Evolutionary conservation across 768 basidiomycete genomes (phyloP).

Genomic region (Russula emetica): DNA sequence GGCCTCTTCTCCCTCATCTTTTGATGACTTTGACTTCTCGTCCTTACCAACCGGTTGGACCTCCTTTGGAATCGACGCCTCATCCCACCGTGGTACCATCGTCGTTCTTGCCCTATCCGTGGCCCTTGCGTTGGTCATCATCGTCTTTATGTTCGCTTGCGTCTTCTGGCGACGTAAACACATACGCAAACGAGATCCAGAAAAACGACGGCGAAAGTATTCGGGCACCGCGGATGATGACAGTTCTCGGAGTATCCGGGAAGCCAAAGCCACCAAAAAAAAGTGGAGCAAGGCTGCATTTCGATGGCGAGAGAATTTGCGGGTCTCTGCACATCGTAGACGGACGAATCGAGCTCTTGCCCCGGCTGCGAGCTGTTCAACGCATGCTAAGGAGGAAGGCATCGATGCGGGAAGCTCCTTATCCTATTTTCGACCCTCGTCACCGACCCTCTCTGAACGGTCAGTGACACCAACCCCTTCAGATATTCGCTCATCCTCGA

Average conservation of each 20-base stretch:
- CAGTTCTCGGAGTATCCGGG: slow-evolving; percentile 34
- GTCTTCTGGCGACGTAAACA: slow-evolving; percentile 54
- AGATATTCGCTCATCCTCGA: not conserved
- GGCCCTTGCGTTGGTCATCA: slow-evolving; percentile 57
- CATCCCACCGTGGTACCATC: slow-evolving; percentile 16
- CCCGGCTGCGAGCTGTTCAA: not conserved
- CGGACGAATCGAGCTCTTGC: slow-evolving; percentile 33
- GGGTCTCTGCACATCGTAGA: slow-evolving; percentile 57
- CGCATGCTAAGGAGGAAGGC: not conserved
- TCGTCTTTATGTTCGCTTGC: slow-evolving; percentile 55
- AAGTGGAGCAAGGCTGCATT: slow-evolving; percentile 62
- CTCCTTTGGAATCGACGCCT: not conserved
- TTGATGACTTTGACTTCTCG: slow-evolving; percentile 27
- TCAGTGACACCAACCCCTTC: not conserved
- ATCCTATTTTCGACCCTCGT: slow-evolving; percentile 1
- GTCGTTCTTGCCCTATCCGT: slow-evolving; percentile 53
- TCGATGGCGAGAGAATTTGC: slow-evolving; percentile 63
- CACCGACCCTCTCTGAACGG: slow-evolving; percentile 10
- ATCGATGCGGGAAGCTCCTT: not conserved
- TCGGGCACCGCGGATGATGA: slow-evolving; percentile 33
- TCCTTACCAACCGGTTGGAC: slow-evolving; percentile 31
- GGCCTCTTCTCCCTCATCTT: slow-evolving; percentile 3
- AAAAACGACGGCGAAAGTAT: slow-evolving; percentile 43
- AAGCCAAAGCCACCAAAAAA: slow-evolving; percentile 49
- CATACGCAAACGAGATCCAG: slow-evolving; percentile 45